Percentiles rank a stretch among this genome's conserved stretches.
Evolutionary conservation across 163 green algal genomes (phyloP).

Genomic region (Scenedesmus sp.): DNA sequence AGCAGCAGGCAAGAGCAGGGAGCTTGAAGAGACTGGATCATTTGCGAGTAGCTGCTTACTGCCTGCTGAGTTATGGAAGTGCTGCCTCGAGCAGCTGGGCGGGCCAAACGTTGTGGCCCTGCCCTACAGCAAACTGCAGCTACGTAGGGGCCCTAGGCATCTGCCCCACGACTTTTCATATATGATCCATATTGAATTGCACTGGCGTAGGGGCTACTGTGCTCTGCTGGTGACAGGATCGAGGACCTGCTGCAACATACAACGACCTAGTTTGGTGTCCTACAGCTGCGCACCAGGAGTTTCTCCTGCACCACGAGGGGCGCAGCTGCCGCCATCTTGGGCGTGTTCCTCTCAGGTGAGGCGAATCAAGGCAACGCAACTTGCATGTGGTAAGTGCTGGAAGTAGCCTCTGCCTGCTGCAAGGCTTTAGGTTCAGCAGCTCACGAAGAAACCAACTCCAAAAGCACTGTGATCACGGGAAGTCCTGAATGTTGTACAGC

Average conservation of each 20-base stretch:
- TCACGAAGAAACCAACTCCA: not conserved
- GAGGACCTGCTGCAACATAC: slow-evolving; percentile 6
- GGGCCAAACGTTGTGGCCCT: not conserved
- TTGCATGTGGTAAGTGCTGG: slow-evolving; percentile 12
- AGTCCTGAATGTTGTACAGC: not conserved
- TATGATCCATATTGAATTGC: not conserved
- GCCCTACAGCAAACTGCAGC: not conserved
- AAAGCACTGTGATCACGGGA: not conserved
- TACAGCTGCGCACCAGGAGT: slow-evolving; percentile 46
- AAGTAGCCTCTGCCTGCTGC: slow-evolving; percentile 1
- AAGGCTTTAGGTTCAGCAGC: not conserved
- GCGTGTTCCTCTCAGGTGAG: not conserved
- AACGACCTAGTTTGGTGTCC: not conserved
- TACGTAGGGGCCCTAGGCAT: not conserved
- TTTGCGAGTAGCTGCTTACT: not conserved
- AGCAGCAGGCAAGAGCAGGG: not conserved
- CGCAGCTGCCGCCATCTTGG: slow-evolving; percentile 48
- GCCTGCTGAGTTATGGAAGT: not conserved
- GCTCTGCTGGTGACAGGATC: not conserved
- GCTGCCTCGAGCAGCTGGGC: not conserved
- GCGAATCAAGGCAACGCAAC: not conserved
- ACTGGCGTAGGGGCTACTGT: not conserved
- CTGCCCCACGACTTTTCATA: not conserved
- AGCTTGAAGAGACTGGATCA: not conserved
- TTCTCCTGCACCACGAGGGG: slow-evolving; percentile 55